A percentile compares a stretch with the other conserved stretches of the same genome.
Conservation (phyloP, 2,329 filamentous ascomycete species). For the Aspergillus udagawae region DNA sequence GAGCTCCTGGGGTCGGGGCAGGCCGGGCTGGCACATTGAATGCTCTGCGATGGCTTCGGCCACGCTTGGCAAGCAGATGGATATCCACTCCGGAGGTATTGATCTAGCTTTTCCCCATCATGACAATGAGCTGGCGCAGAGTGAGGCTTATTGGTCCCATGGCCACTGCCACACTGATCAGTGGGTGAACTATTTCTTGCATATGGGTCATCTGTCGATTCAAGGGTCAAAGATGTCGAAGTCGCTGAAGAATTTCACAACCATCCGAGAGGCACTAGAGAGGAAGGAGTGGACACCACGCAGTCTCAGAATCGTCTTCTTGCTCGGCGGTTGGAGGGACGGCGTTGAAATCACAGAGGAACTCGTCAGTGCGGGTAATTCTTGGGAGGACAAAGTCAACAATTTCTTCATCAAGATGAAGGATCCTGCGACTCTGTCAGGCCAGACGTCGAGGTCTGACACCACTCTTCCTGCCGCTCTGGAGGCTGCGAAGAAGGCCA, state of each 20-base stretch:
- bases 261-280: slow-evolving; percentile 75
- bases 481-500: slow-evolving; percentile 51
- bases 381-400: slow-evolving; percentile 77
- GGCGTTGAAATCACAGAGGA: slow-evolving; percentile 87
- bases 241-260: slow-evolving; percentile 91
- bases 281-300: slow-evolving; percentile 70
- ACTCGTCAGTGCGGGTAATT: slow-evolving; percentile 67
- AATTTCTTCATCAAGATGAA: slow-evolving; percentile 62
- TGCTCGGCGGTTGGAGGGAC: slow-evolving; percentile 85
- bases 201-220: slow-evolving; percentile 91
- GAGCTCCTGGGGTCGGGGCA: slow-evolving; percentile 79
- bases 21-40: slow-evolving; percentile 96
- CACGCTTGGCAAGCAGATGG: slow-evolving; percentile 77
- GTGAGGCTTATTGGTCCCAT: slow-evolving; percentile 71
- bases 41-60: slow-evolving; percentile 95
- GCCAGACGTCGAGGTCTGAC: slow-evolving; percentile 16
- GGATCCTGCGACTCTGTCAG: slow-evolving; percentile 38
- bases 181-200: slow-evolving; percentile 94
- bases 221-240: slow-evolving; percentile 95
- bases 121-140: slow-evolving; percentile 88
- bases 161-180: slow-evolving; percentile 49
- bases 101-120: slow-evolving; percentile 90
- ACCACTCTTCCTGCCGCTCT: slow-evolving; percentile 47
- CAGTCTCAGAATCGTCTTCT: slow-evolving; percentile 77
- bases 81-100: slow-evolving; percentile 89